Evolutionary conservation across 1,284 basidiomycete species (phyloP).

Genomic region (Marasmius fiardii): DNA sequence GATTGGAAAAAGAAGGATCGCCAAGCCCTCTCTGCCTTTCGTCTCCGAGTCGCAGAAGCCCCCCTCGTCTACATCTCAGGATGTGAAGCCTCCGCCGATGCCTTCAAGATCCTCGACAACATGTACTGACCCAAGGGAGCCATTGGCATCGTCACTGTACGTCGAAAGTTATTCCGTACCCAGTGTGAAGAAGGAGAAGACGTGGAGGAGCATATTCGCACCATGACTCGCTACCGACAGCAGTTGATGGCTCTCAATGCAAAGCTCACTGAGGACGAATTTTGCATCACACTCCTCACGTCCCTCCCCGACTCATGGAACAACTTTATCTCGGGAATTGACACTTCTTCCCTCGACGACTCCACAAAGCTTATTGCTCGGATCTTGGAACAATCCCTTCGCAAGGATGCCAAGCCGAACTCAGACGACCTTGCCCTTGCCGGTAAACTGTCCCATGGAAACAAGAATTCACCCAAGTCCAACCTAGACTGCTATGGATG

Average conservation of each 20-base stretch:
- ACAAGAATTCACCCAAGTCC: slow-evolving; percentile 7
- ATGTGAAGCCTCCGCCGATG: slow-evolving; percentile 16
- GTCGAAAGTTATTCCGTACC: slow-evolving; percentile 22
- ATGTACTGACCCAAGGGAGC: slow-evolving; percentile 12
- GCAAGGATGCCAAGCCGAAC: slow-evolving; percentile 10
- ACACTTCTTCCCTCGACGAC: slow-evolving; percentile 20
- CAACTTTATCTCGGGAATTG: slow-evolving; percentile 23
- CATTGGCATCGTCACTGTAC: slow-evolving; percentile 19
- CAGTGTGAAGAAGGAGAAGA: slow-evolving; percentile 22
- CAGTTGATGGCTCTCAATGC: not conserved
- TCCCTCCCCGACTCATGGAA: slow-evolving; percentile 36
- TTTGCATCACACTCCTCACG: slow-evolving; percentile 27
- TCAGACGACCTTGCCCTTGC: slow-evolving; percentile 16
- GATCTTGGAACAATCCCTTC: slow-evolving; percentile 27
- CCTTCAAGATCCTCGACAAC: slow-evolving; percentile 21
- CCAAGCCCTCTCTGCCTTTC: slow-evolving; percentile 22
- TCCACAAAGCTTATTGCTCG: slow-evolving; percentile 25
- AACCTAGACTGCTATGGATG: slow-evolving; percentile 7
- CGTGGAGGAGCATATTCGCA: slow-evolving; percentile 26
- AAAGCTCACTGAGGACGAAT: slow-evolving; percentile 16
- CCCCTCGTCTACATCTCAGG: slow-evolving; percentile 21
- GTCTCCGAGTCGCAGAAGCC: slow-evolving; percentile 19
- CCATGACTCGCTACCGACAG: not conserved
- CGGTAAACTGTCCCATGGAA: slow-evolving; percentile 12
- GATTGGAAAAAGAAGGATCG: slow-evolving; percentile 7